These are phyloP conservation scores for Steccherinum ochraceum DNA, from an alignment of 768 basidiomycete genomes.

Conservation along the genomic window DNA sequence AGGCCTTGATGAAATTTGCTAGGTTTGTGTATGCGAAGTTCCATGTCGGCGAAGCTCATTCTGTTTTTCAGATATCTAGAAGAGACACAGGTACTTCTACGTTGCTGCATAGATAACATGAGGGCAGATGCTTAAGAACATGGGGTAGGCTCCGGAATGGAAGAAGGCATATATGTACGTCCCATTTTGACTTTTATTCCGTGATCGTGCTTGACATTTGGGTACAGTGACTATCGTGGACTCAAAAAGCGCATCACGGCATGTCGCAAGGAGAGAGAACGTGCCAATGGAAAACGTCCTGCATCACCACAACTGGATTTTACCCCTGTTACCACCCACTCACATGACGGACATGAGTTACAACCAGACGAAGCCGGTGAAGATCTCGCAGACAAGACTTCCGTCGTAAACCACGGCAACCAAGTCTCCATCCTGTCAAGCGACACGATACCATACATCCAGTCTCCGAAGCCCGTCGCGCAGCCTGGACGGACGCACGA, in stretches of 20 bases:
- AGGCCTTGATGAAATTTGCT: constrained; percentile 69
- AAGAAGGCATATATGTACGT: constrained; percentile 60
- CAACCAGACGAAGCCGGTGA: not conserved
- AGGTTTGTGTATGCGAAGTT: constrained; percentile 31
- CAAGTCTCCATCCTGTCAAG: not conserved
- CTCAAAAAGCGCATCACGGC: constrained; percentile 62
- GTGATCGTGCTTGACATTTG: not conserved
- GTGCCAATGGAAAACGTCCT: constrained; percentile 3
- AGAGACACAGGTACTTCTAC: constrained; percentile 52
- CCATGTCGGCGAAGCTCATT: not conserved
- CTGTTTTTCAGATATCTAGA: constrained; percentile 47
- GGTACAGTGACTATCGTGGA: constrained; percentile 58
- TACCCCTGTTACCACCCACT: not conserved
- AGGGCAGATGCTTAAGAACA: not conserved
- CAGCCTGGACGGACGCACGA: not conserved
- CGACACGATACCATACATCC: not conserved
- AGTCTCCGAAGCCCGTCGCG: not conserved
- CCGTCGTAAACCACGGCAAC: too few species aligned
- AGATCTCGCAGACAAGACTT: not conserved
- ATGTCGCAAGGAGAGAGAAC: constrained; percentile 31
- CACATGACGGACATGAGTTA: not conserved
- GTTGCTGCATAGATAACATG: not conserved
- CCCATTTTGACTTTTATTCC: not conserved
- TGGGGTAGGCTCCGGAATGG: constrained; percentile 64
- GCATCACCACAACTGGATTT: constrained; percentile 2